Base-by-base conservation (phyloP, 2,329 filamentous ascomycete species). In the Aspergillus fumigatiaffinis region DNA sequence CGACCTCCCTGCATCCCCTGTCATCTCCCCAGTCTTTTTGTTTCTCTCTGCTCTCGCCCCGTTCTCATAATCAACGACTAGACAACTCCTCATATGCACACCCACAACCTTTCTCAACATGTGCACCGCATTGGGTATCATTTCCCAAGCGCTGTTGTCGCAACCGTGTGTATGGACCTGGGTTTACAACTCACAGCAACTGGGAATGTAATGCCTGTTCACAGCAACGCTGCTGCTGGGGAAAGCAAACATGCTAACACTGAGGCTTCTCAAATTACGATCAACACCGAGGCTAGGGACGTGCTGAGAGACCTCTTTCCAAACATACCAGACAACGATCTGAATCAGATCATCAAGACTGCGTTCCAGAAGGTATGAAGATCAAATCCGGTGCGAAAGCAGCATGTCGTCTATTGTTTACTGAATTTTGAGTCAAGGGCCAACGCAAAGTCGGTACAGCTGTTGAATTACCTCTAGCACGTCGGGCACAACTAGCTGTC, bases 241-340 rank as follows among this genome's bases (percentile, higher is more conserved):
- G 46, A 66, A 29, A 56, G 60, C 50, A 60, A 61, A 53, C 62
- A 62, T 52, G 53, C 63, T 57, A 65, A 70, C 35, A 66, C 70
- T 32, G 73, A 75, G 46, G 63, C 68, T 51, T 71, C 69, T 61
- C 72, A 79, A 70, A 68, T 76, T 32, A 79, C 77, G 14, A 79
- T 82, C 51, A 82, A 83, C 58, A 79, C 81, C n/a, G 79, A 85
- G 65, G 82, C 85, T 51, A 76, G 80, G 58, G 80, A 81, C 53
- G 82, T 83, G 10, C 81, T 88, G 51, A 81, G 77, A 59, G 85
- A 87, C 65, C 73, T 87, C 28, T 87, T 87, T 62, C 84, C 85
- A 3, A 84, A 82, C 58, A 86, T 87, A 26, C 85, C 84, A 2
- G 78, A 83, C 52, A 75, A 77, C 54, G 83, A 86, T 67, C 67